A percentile compares a stretch with the other conserved stretches of the same genome.
phyloP scores from a whole-genome alignment of 2,329 filamentous ascomycete species.

The Polytolypa hystricis region DNA sequence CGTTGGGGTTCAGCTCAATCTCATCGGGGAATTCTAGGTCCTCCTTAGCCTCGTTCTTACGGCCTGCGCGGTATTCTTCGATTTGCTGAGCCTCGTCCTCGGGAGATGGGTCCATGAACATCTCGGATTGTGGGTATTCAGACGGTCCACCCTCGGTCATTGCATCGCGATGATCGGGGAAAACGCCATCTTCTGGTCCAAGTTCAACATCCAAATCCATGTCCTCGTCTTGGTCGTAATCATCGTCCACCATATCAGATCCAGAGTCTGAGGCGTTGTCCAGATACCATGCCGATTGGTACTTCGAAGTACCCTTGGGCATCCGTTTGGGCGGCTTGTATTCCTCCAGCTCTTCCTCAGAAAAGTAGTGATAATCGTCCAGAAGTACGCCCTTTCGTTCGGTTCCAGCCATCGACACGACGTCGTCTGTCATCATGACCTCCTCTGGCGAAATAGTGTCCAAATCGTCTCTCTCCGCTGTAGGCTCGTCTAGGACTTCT shows the following conservation, averaged over 20 bases:
- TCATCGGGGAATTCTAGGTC: conserved; percentile 96
- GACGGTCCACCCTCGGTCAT: conserved; percentile 71
- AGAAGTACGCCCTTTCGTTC: conserved; percentile 78
- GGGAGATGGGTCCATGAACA: conserved; percentile 68
- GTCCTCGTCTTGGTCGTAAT: conserved; percentile 49
- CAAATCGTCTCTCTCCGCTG: conserved; percentile 71
- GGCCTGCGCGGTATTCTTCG: conserved; percentile 66
- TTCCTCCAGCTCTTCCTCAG: conserved; percentile 69
- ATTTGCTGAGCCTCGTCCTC: conserved; percentile 78
- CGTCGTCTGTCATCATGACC: conserved; percentile 60
- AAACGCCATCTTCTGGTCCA: conserved; percentile 72
- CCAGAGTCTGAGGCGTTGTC: conserved; percentile 71
- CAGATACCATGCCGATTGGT: conserved; percentile 90
- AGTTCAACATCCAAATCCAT: conserved; percentile 43
- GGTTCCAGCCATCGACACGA: conserved; percentile 40
- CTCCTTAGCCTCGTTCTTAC: conserved; percentile 71
- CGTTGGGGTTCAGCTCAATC: conserved; percentile 83
- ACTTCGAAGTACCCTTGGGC: conserved; percentile 83
- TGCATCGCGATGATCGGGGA: conserved; percentile 40
- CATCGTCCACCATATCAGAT: conserved; percentile 69
- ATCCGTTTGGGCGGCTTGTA: conserved; percentile 59
- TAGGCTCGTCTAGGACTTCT: conserved; percentile 57
- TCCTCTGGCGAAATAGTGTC: conserved; percentile 80
- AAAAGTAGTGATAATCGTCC: conserved; percentile 97
- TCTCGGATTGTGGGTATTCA: conserved; percentile 87